Evolutionary conservation across 176 grass and related monocot species (phyloP).

Genomic region (Phoenix roebelenii): DNA sequence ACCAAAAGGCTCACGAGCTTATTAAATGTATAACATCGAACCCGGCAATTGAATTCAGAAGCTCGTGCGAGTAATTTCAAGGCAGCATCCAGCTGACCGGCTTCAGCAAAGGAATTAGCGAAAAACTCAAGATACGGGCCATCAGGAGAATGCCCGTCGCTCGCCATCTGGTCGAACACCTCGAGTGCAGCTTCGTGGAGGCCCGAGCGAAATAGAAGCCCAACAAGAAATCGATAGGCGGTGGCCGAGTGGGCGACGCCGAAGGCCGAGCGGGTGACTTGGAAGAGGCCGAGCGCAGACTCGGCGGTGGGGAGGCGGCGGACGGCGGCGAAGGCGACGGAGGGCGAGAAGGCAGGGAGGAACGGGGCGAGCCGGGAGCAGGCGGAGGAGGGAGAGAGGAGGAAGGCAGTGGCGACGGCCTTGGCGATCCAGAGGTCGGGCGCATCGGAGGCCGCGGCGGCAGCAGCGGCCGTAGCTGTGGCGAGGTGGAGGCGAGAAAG

Average conservation of each 20-base stretch:
- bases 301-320: conserved; percentile 15
- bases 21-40: conserved; percentile 54
- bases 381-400: conserved; percentile 1
- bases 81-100: conserved; percentile 31
- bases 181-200: conserved; percentile 47
- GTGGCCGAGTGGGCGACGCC: conserved; percentile 21
- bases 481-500: conserved; percentile 11
- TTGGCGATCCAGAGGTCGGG: conserved; percentile 80
- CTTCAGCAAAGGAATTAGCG: conserved; percentile 31
- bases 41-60: conserved; percentile 21
- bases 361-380: conserved; percentile 11
- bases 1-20: conserved; percentile 53
- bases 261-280: conserved; percentile 19
- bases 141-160: conserved; percentile 25
- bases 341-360: conserved; percentile 14
- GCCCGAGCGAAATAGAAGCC: conserved; percentile 25
- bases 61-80: conserved; percentile 31
- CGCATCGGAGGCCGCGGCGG: background rate
- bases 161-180: conserved; percentile 81
- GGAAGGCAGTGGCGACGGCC: conserved; percentile 25
- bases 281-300: conserved; percentile 18
- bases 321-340: conserved; percentile 15
- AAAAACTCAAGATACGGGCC: conserved; percentile 50
- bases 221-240: conserved; percentile 42
- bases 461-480: background rate